Evolutionary conservation across 208 protist species (phyloP), one percentile per base, ranked within the genome.

Genomic region (Trypanosoma conorhini): DNA sequence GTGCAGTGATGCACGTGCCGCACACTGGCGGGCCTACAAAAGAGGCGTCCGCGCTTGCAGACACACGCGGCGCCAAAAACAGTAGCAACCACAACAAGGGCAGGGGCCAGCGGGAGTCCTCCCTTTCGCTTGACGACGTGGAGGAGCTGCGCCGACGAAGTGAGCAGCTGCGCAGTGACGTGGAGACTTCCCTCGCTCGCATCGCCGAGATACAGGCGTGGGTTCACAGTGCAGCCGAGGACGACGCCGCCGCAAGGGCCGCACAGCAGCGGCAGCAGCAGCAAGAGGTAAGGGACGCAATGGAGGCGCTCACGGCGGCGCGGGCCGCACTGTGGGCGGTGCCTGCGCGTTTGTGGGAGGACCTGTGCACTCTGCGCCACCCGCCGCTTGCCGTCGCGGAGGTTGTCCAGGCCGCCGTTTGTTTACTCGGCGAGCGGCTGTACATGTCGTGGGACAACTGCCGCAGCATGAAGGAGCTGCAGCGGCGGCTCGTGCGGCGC

Each of bases 121-220:
- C 48, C 5, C 44, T 86, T 22, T 51, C 74, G 17, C 58, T 64
- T 0, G 66, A 74, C 24, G 82, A 87, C 28, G 38, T 81, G 24
- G 66, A 26, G 56, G 82, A 84, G 48, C 60, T 87, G 54, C 55
- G 17, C 24, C 75, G 75, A 46, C 78, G 80, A 9, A 74, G 82
- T 10, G 55, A 58, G 21, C 52, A 70, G 17, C 70, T 87, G 2
- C 26, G 61, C 22, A 35, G 31, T 3, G 82, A 81, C 55, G 40
- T 81, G 30, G 73, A 69, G 13, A 76, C 79, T 17, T 82, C 79
- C 59, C 55, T 63, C 44, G 66, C 70, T 8, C 78, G 82, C 19
- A 62, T 87, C 31, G 50, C 58, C 0, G 82, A 78, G 31, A 67
- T 87, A 24, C 63, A 74, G 38, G 54, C 28, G 21, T 70, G 51